Evolutionary conservation across 1,284 basidiomycete species (phyloP).

Genomic region (Ustilago bromivora): DNA sequence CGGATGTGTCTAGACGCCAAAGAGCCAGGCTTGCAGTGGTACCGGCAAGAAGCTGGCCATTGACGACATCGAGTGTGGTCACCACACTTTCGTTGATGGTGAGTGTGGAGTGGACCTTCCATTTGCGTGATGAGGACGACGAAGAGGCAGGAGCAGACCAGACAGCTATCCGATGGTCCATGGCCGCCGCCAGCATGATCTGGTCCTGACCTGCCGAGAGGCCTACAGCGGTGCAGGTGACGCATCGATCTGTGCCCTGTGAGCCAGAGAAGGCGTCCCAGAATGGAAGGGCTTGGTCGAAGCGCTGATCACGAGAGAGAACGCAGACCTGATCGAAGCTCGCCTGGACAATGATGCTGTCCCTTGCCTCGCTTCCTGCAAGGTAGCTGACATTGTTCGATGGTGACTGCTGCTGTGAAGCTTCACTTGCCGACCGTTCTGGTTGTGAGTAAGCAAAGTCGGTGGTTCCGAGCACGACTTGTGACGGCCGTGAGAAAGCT

Average conservation of each 20-base stretch:
- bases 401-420: background rate
- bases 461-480: slow-evolving; percentile 35
- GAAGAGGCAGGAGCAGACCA: slow-evolving; percentile 35
- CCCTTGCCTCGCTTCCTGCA: slow-evolving; percentile 26
- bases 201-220: slow-evolving; percentile 18
- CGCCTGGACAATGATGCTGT: slow-evolving; percentile 32
- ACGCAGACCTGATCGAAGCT: slow-evolving; percentile 52
- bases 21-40: slow-evolving; percentile 30
- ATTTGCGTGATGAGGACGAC: slow-evolving; percentile 28
- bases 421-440: slow-evolving; percentile 8
- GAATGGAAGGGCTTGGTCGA: slow-evolving; percentile 50
- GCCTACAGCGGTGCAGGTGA: slow-evolving; percentile 36
- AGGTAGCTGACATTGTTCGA: slow-evolving; percentile 21
- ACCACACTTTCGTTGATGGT: slow-evolving; percentile 41
- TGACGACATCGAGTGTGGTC: slow-evolving; percentile 36
- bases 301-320: slow-evolving; percentile 40
- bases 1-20: slow-evolving; percentile 45
- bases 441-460: slow-evolving; percentile 1
- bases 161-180: slow-evolving; percentile 51
- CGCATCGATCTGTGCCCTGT: slow-evolving; percentile 27
- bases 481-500: slow-evolving; percentile 14
- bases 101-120: slow-evolving; percentile 53
- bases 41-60: slow-evolving; percentile 42
- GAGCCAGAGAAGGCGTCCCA: slow-evolving; percentile 55
- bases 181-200: slow-evolving; percentile 39